Evolutionary conservation across 2,329 filamentous ascomycete genomes (phyloP).

Genomic region (Aspergillus sp.): DNA sequence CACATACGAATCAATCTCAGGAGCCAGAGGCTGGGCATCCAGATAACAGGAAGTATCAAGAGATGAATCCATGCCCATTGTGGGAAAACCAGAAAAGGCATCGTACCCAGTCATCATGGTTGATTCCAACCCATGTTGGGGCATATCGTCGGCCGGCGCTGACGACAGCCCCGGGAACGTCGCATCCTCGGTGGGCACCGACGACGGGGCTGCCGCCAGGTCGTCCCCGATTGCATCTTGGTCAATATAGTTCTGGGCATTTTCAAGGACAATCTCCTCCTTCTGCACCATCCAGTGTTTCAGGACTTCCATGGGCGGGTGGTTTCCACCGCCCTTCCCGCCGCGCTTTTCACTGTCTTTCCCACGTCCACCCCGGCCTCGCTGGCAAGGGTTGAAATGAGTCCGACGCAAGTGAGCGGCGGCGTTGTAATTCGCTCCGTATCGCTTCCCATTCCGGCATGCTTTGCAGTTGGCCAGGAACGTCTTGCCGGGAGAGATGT

Average conservation of each 20-base stretch:
- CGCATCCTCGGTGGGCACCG: conserved; percentile 14
- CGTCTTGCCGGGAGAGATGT: conserved; percentile 58
- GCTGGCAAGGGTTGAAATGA: conserved; percentile 74
- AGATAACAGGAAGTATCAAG: conserved; percentile 33
- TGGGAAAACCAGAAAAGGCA: conserved; percentile 22
- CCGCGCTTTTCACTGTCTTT: conserved; percentile 61
- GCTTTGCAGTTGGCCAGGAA: conserved; percentile 81
- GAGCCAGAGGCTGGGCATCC: conserved; percentile 30
- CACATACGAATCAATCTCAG: conserved; percentile 38
- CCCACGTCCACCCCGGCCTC: conserved; percentile 53
- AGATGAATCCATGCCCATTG: conserved; percentile 33
- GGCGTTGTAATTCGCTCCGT: conserved; percentile 92
- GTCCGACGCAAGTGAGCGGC: conserved; percentile 84
- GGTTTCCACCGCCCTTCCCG: conserved; percentile 62
- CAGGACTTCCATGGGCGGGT: conserved; percentile 60
- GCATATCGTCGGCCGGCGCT: conserved; percentile 17
- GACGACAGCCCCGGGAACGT: conserved; percentile 13
- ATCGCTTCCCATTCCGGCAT: conserved; percentile 73
- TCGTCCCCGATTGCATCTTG: conserved; percentile 24
- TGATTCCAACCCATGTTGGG: conserved; percentile 28
- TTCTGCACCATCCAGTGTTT: conserved; percentile 62
- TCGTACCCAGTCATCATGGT: conserved; percentile 31
- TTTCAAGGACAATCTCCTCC: conserved; percentile 47
- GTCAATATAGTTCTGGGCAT: conserved; percentile 27
- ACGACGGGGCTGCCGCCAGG: conserved; percentile 11